Evolutionary conservation across 805 yeast genomes (phyloP).

Genomic region (Clavispora phyllophila): DNA sequence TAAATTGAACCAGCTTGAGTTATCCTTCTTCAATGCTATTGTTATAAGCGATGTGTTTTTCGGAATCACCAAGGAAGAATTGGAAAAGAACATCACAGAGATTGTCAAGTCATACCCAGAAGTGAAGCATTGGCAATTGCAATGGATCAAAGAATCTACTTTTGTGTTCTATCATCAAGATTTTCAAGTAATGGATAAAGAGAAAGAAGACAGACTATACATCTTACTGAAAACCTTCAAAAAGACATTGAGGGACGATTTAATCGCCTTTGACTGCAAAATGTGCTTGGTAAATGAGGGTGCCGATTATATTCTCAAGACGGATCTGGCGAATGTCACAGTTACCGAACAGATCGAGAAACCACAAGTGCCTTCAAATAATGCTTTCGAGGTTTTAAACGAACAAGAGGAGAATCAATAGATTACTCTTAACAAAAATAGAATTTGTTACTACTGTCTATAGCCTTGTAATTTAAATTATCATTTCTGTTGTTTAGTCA

Average conservation of each 20-base stretch:
- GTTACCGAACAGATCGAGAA: neutral
- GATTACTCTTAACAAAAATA: neutral
- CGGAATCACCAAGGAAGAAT: slow-evolving; percentile 46
- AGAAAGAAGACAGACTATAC: slow-evolving; percentile 40
- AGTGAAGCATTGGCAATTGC: slow-evolving; percentile 24
- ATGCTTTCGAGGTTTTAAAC: neutral
- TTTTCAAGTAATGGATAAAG: slow-evolving; percentile 27
- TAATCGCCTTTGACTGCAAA: slow-evolving; percentile 47
- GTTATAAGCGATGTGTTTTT: slow-evolving; percentile 47
- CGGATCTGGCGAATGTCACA: slow-evolving; percentile 8
- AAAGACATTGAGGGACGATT: slow-evolving; percentile 29
- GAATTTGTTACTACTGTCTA: neutral
- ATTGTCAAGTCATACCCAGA: slow-evolving; percentile 19
- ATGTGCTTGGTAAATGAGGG: slow-evolving; percentile 39
- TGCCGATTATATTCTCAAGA: slow-evolving; percentile 13
- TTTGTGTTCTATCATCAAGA: slow-evolving; percentile 38
- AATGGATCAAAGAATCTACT: slow-evolving; percentile 38
- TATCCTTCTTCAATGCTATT: slow-evolving; percentile 47
- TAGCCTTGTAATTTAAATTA: neutral
- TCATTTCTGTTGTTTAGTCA: neutral
- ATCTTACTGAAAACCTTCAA: slow-evolving; percentile 33
- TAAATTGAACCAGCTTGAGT: slow-evolving; percentile 20
- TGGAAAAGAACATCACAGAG: slow-evolving; percentile 28
- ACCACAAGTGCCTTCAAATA: neutral
- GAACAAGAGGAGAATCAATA: neutral